Conservation (phyloP, 1,139 yeast genomes). For the Fermentozyma sake region DNA sequence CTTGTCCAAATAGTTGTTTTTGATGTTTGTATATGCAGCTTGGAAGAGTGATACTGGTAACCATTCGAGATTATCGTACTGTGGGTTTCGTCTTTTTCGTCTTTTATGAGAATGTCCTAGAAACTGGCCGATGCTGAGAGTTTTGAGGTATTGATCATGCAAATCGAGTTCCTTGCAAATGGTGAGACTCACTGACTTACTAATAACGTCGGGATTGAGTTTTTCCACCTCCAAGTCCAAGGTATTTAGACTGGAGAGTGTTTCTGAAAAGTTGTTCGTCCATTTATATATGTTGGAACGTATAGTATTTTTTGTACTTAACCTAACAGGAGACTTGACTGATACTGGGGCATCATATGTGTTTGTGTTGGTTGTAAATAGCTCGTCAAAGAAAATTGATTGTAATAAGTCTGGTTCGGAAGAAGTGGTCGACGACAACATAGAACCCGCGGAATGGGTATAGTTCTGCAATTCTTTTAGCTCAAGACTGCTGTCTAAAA, state of each 20-base stretch:
- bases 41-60: conserved; percentile 33
- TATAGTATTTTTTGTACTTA: too few species aligned
- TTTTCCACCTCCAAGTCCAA: conserved; percentile 3
- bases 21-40: conserved; percentile 31
- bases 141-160: conserved; percentile 8
- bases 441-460: too few species aligned
- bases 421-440: too few species aligned
- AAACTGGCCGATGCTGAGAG: too few species aligned
- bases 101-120: conserved; percentile 1
- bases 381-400: too few species aligned
- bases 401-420: too few species aligned
- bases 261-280: conserved; percentile 5
- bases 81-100: conserved; percentile 12
- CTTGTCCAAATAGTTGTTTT: conserved; percentile 17
- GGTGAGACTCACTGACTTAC: conserved; percentile 5
- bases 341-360: too few species aligned
- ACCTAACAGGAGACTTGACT: too few species aligned
- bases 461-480: too few species aligned
- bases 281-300: too few species aligned
- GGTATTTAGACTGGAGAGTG: conserved; percentile 1
- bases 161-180: conserved; percentile 8
- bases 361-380: too few species aligned
- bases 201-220: conserved; percentile 6
- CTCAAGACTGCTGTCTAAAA: too few species aligned
- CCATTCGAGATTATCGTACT: conserved; percentile 25